Evolutionary conservation across 73 alveolate species (phyloP).

Genomic region (Diophrys sp.): DNA sequence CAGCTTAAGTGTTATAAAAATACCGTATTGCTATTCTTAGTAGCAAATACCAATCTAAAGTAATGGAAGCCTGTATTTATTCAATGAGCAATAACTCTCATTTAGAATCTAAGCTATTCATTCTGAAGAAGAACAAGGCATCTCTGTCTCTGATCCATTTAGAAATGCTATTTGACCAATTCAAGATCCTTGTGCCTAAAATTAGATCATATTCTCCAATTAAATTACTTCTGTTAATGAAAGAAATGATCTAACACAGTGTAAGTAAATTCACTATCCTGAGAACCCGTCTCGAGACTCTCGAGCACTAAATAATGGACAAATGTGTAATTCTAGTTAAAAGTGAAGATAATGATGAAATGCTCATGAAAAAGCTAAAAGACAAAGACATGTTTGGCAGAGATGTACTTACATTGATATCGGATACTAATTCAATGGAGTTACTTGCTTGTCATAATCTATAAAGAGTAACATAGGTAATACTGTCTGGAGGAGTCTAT

Average conservation of each 20-base stretch:
- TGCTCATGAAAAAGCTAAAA: neutral
- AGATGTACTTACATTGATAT: neutral
- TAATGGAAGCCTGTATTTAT: neutral
- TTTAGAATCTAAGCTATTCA: neutral
- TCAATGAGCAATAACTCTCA: neutral
- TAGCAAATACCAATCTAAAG: neutral
- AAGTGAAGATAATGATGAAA: neutral
- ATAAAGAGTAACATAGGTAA: neutral
- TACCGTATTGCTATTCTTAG: neutral
- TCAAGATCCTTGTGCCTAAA: neutral
- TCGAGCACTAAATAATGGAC: neutral
- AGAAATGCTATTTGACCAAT: neutral
- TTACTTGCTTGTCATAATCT: neutral
- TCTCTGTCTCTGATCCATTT: neutral
- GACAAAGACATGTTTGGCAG: neutral
- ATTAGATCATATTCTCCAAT: neutral
- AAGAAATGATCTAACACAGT: neutral
- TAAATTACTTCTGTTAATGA: neutral
- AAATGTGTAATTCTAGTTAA: neutral
- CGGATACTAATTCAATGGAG: neutral
- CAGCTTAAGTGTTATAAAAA: neutral
- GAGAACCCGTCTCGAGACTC: neutral
- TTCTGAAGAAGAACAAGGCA: neutral
- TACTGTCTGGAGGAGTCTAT: neutral
- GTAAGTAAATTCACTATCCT: neutral